Evolutionary conservation across 768 basidiomycete genomes (phyloP), one percentile per base, ranked within the genome.

Genomic region (Chiua virens): DNA sequence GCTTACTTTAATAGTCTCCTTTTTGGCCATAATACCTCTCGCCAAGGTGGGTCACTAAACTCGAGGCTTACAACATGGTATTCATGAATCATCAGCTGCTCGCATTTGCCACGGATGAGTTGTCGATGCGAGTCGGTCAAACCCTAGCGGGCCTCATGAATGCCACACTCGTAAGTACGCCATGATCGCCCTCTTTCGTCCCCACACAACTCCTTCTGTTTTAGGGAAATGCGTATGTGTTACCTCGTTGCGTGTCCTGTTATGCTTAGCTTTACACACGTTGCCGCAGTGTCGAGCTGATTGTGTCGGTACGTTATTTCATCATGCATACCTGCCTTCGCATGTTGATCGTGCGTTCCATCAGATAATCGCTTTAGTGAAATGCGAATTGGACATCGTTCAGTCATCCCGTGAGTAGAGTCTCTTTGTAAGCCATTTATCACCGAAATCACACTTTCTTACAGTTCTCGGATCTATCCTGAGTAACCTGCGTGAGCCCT

Each of bases 111-210:
- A 94, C 92, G 0, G 92, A 94, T 52, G 89, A 94, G 56, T 57
- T 94, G 17, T 88, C 92, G 4, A 61, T 91, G 49, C 82, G 90
- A 27, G 84, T 92, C 2, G 92, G 91, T 2, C 86, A 89, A 66
- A 90, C 90, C 2, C 71, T 92, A 11, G 89, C 90, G 4, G 91
- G 91, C 35, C 77, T 94, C 3, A 65, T 94, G 49, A 94, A 93
- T 69, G 92, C 92, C 20, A 94, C 91, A 14, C 72, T 91, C 56
- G 87, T 90, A 57, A 56, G 79, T 64, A 17, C 34, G 34, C 34
- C 34, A 9, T 38, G 13, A 22, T 47, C 25, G 7, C 18, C 11
- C 10, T 27, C 11, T 36, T 46, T 49, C 40, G 22, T 18, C 5
- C 42, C 36, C 39, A 47, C 8, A 56, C 37, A 36, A 34, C 34